phyloP scores from a whole-genome alignment of 2,329 filamentous ascomycete genomes.

The Fusarium sp. region DNA sequence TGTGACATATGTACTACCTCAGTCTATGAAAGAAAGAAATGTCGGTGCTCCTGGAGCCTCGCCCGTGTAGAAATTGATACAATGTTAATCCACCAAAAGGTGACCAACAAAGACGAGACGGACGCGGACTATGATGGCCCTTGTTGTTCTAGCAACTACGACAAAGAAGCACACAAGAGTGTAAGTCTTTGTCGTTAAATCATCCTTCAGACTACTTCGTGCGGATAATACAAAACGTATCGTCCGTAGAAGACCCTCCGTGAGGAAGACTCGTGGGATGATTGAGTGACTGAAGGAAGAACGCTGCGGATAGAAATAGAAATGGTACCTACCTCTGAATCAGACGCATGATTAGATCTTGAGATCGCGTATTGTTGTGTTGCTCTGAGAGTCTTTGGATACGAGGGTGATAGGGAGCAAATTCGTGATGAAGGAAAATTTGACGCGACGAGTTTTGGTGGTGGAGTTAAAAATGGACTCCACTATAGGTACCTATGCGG shows the following conservation, averaged over 20 bases:
- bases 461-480: slow-evolving; percentile 12
- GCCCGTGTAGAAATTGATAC: slow-evolving; percentile 56
- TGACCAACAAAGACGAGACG: slow-evolving; percentile 48
- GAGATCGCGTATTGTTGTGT: neutral
- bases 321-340: slow-evolving; percentile 1
- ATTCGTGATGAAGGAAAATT: slow-evolving; percentile 25
- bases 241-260: slow-evolving; percentile 52
- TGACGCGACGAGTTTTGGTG: slow-evolving; percentile 19
- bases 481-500: neutral
- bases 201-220: slow-evolving; percentile 53
- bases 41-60: slow-evolving; percentile 66
- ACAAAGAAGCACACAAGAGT: slow-evolving; percentile 17
- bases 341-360: neutral
- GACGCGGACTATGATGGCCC: slow-evolving; percentile 69
- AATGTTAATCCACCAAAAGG: slow-evolving; percentile 32
- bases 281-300: slow-evolving; percentile 50
- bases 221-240: slow-evolving; percentile 53
- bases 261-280: slow-evolving; percentile 51
- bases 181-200: slow-evolving; percentile 16
- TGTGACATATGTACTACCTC: neutral
- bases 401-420: neutral
- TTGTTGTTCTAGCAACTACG: slow-evolving; percentile 59
- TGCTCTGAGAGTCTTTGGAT: neutral
- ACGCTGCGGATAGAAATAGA: slow-evolving; percentile 42
- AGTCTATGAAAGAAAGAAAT: slow-evolving; percentile 43